Conservation (phyloP, 768 basidiomycete genomes). For the Suillus cothurnatus region DNA sequence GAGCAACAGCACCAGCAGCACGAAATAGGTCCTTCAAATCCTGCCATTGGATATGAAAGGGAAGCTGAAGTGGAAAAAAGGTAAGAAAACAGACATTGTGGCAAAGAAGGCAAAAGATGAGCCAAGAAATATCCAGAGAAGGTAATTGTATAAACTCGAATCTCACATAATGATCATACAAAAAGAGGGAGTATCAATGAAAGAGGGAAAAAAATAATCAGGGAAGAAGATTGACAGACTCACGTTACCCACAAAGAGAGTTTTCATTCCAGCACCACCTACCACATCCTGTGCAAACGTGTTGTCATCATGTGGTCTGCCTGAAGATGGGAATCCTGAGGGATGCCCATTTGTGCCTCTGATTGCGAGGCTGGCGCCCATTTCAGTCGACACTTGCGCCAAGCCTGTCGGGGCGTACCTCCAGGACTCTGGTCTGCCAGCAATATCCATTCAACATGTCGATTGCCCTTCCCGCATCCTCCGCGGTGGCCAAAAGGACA, state of each 20-base stretch:
- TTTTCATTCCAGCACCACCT: conserved; percentile 45
- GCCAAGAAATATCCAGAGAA: not conserved
- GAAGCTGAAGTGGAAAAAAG: conserved; percentile 52
- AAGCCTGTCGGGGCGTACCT: conserved; percentile 88
- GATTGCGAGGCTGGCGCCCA: not conserved
- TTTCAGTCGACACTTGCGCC: conserved; percentile 29
- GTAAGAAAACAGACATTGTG: not conserved
- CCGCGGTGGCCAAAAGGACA: conserved; percentile 90
- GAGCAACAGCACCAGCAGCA: conserved; percentile 84
- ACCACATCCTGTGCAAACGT: conserved; percentile 21
- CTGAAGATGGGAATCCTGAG: not conserved
- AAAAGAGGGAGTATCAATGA: not conserved
- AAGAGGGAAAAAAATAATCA: not conserved
- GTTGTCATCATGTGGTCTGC: not conserved
- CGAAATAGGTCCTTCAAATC: conserved; percentile 96
- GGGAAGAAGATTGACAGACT: conserved; percentile 32
- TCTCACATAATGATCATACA: not conserved
- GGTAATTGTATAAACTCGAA: not conserved
- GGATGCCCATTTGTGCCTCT: not conserved
- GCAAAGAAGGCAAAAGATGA: not conserved
- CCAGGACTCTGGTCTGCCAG: conserved; percentile 94
- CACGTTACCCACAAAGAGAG: conserved; percentile 89
- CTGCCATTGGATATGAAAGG: conserved; percentile 97
- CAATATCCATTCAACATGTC: conserved; percentile 96
- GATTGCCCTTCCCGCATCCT: conserved; percentile 92